Evolutionary conservation across 768 basidiomycete species (phyloP), one percentile per base, ranked within the genome.

Genomic region (Hypholoma sublateritium): DNA sequence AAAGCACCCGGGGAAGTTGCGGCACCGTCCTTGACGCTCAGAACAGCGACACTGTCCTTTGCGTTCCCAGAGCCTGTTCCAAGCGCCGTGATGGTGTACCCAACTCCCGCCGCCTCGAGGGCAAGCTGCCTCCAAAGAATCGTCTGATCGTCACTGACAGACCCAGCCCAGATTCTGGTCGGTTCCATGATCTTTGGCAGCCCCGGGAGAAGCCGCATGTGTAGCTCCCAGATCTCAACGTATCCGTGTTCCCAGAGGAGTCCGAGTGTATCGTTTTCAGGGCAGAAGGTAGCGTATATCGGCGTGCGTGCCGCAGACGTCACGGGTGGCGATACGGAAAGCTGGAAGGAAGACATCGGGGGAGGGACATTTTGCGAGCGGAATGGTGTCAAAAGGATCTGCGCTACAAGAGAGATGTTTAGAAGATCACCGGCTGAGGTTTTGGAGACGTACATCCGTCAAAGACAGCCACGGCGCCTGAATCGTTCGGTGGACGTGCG

Each of bases 331-430:
- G 58, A 55, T 14, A 77, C 56, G 0, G 67, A 35, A 11, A 82
- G 73, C 58, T 78, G 72, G 58, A 80, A 77, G 1, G 93, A 88
- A 1, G 87, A 91, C 93, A 97, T 95, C 0, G 97, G 97, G n/a
- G 97, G 97, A n/a, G 96, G 97, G 4, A 96, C 82, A 67, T 97
- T 98, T 73, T 96, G 92, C 0, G 85, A 82, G 39, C 95, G 83
- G 80, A 98, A 98, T 14, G 97, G 91, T 2, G 96, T 99, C 39
- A 99, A 75, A 3, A 95, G 82, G 55, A 93, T 73, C 19, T 76
- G 77, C 2, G 84, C 95, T 96, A 24, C 16, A 34, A 25, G 17
- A 25, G 8, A 16, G 47, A 46, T 50, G 52, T 43, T n/a, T 56
- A 22, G 50, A 14, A 53, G 32, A 45, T 37, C 32, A 19, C 41